Percentiles rank a stretch among this genome's conserved stretches.
phyloP scores from a whole-genome alignment of 306 rosid genomes.

The Cucurbita argyrosperma region DNA sequence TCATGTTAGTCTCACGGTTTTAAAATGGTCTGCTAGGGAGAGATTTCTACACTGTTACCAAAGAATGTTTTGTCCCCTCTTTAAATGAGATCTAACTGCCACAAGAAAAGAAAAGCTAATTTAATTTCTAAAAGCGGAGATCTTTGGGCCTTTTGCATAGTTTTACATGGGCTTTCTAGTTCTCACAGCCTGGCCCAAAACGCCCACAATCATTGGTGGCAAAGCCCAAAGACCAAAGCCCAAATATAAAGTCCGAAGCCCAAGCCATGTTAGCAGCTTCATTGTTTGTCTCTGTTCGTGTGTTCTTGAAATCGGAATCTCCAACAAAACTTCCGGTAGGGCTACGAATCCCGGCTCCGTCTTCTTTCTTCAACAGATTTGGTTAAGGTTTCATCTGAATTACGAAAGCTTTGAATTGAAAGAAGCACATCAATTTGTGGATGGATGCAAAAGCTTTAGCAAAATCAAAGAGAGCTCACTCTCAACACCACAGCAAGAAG shows the following conservation, averaged over 20 bases:
- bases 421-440: background rate
- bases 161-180: background rate
- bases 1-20: no score
- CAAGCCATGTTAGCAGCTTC: background rate
- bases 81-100: no score
- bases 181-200: background rate
- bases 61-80: no score
- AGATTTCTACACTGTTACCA: no score
- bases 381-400: background rate
- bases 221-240: background rate
- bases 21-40: no score
- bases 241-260: background rate
- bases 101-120: no score
- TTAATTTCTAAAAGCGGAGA: no score
- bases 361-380: background rate
- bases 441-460: constrained; percentile 80
- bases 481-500: constrained; percentile 53
- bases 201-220: background rate
- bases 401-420: background rate
- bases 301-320: background rate
- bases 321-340: background rate
- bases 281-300: background rate
- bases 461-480: constrained; percentile 74
- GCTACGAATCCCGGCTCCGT: background rate
- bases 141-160: background rate